Conservation (phyloP, 2,329 filamentous ascomycete species). For the Coniochaeta sp. region DNA sequence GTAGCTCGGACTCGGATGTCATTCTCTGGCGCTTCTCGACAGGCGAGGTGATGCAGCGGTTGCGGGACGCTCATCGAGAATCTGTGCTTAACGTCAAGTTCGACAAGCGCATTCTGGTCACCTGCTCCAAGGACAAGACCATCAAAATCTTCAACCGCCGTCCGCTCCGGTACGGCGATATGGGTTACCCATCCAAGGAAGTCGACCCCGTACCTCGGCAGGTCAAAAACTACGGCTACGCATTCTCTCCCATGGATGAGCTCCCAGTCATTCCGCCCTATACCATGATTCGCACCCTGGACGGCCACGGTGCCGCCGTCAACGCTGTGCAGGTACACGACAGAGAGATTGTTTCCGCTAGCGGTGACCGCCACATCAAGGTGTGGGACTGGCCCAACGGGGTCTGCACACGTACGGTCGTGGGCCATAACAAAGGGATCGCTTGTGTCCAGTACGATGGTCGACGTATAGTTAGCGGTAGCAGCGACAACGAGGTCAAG, state of each 20-base stretch:
- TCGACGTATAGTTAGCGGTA: conserved; percentile 87
- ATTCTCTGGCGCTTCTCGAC: conserved; percentile 94
- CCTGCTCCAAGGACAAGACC: conserved; percentile 93
- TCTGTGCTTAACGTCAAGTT: conserved; percentile 93
- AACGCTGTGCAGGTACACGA: conserved; percentile 91
- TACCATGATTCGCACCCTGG: conserved; percentile 68
- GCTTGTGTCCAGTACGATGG: conserved; percentile 97
- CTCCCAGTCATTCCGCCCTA: conserved; percentile 56
- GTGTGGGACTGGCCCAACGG: conserved; percentile 87
- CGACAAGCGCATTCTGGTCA: conserved; percentile 84
- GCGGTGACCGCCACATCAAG: conserved; percentile 88
- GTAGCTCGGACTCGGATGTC: conserved; percentile 85
- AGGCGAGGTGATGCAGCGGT: conserved; percentile 69
- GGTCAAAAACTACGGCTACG: conserved; percentile 48
- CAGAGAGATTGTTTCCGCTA: conserved; percentile 86
- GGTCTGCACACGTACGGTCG: conserved; percentile 66
- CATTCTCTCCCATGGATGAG: conserved; percentile 33
- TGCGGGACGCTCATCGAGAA: conserved; percentile 73
- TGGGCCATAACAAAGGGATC: conserved; percentile 90
- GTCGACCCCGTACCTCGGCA: conserved; percentile 46
- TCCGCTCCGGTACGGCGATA: conserved; percentile 53
- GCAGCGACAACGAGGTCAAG: conserved; percentile 91
- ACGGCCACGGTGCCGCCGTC: conserved; percentile 84
- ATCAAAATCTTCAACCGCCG: conserved; percentile 94
- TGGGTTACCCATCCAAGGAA: conserved; percentile 36